Evolutionary conservation across 257 asterid species (phyloP).

Genomic region (Voacanga thouarsii): DNA sequence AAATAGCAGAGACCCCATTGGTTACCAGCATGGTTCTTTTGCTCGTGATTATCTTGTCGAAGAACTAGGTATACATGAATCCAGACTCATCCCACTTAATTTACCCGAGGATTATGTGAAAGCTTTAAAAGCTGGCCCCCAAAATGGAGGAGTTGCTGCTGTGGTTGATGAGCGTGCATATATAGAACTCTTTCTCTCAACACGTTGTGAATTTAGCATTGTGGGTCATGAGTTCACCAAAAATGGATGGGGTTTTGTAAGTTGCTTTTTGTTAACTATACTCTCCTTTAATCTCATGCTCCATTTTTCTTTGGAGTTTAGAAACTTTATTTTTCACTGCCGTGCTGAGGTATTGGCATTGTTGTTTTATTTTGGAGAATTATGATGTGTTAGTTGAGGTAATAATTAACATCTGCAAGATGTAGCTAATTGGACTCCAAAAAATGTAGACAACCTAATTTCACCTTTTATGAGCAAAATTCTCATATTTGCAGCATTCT

Average conservation of each 20-base stretch:
- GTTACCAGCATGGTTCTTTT: conserved; percentile 55
- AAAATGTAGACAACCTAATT: neutral
- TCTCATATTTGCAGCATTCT: neutral
- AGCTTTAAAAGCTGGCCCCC: conserved; percentile 47
- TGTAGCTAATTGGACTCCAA: neutral
- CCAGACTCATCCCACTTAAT: conserved; percentile 53
- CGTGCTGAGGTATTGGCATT: neutral
- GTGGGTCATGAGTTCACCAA: conserved; percentile 58
- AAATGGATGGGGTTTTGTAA: conserved; percentile 72
- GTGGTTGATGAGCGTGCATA: conserved; percentile 56
- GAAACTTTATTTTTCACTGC: neutral
- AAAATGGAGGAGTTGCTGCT: conserved; percentile 59
- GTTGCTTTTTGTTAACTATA: conserved; percentile 15
- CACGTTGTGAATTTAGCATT: conserved; percentile 46
- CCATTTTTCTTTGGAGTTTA: neutral
- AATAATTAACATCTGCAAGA: neutral
- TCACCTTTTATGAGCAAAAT: neutral
- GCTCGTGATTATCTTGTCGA: conserved; percentile 43
- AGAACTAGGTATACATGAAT: conserved; percentile 47
- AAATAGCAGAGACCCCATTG: conserved; percentile 39
- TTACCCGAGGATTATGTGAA: conserved; percentile 52
- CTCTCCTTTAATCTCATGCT: neutral
- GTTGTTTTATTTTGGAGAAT: neutral
- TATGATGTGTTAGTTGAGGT: neutral
- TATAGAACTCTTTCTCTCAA: conserved; percentile 54